phyloP scores from a whole-genome alignment of 1,284 basidiomycete genomes.

The Trichosporon ovoides region DNA sequence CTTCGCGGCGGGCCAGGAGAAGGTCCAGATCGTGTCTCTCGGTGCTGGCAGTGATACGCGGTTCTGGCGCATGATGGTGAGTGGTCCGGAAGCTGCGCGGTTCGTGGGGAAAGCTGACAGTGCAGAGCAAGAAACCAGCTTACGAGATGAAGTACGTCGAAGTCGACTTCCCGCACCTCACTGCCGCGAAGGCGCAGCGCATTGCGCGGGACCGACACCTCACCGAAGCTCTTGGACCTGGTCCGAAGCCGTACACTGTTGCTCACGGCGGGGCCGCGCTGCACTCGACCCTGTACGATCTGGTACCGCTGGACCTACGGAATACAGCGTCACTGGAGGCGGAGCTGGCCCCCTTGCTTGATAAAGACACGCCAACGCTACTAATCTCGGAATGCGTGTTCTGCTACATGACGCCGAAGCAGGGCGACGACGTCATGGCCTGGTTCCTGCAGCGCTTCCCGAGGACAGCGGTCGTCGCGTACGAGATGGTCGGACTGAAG shows the following conservation, averaged over 20 bases:
- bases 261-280: conserved; percentile 64
- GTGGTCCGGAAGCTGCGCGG: conserved; percentile 39
- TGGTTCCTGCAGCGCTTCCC: conserved; percentile 66
- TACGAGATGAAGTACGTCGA: conserved; percentile 62
- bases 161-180: conserved; percentile 82
- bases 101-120: background rate
- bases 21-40: conserved; percentile 75
- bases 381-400: conserved; percentile 86
- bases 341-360: conserved; percentile 52
- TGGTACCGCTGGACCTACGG: conserved; percentile 71
- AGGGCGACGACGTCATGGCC: conserved; percentile 59
- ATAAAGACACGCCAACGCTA: conserved; percentile 66
- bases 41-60: conserved; percentile 90
- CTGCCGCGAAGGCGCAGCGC: conserved; percentile 72
- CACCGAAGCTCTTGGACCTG: conserved; percentile 28
- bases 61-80: conserved; percentile 81
- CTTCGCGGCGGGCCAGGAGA: conserved; percentile 55
- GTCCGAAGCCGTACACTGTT: conserved; percentile 24
- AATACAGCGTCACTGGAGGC: conserved; percentile 7
- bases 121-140: conserved; percentile 2
- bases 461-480: conserved; percentile 55
- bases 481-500: conserved; percentile 83
- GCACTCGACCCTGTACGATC: conserved; percentile 62
- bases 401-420: conserved; percentile 70
- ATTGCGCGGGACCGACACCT: conserved; percentile 68